Percentiles rank a stretch among this genome's conserved stretches.
Conservation (phyloP, 768 basidiomycete genomes). For the Boletus reticulatus region DNA sequence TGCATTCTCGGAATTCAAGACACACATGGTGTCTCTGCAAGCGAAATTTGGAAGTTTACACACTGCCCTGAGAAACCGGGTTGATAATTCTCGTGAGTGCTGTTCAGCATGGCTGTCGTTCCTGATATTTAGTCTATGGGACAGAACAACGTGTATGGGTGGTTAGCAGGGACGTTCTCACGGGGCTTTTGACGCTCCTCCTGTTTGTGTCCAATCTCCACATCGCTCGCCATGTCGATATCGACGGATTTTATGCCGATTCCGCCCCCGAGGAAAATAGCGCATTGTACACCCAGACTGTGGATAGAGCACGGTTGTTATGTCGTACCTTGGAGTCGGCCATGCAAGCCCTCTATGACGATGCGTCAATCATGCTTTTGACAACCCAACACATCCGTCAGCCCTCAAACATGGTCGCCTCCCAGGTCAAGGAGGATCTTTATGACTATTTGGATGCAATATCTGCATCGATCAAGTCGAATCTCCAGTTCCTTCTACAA, state of each 20-base stretch:
- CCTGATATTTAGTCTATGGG: slow-evolving; percentile 2
- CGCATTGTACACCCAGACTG: slow-evolving; percentile 57
- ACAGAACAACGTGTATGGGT: slow-evolving; percentile 30
- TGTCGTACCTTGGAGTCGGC: slow-evolving; percentile 69
- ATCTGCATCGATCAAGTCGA: slow-evolving; percentile 50
- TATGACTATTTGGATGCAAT: slow-evolving; percentile 50
- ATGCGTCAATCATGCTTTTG: slow-evolving; percentile 58
- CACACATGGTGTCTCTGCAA: slow-evolving; percentile 47
- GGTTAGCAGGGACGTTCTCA: slow-evolving; percentile 50
- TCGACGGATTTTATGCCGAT: slow-evolving; percentile 66
- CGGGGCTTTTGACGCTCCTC: slow-evolving; percentile 58
- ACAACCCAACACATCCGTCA: slow-evolving; percentile 45
- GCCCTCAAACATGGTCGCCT: background rate
- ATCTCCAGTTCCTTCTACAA: slow-evolving; percentile 53
- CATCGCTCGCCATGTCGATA: slow-evolving; percentile 77
- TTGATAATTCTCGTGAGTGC: slow-evolving; percentile 25
- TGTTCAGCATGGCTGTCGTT: background rate
- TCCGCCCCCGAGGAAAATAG: slow-evolving; percentile 41
- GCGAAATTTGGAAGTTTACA: slow-evolving; percentile 42
- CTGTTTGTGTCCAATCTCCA: slow-evolving; percentile 66
- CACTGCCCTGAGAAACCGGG: slow-evolving; percentile 20
- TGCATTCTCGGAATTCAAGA: slow-evolving; percentile 52
- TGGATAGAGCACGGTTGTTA: slow-evolving; percentile 65
- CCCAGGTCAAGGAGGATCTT: slow-evolving; percentile 20
- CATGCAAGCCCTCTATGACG: slow-evolving; percentile 74